Percentiles rank a stretch among this genome's conserved stretches.
These are phyloP conservation scores for Globisporangium iwayamae DNA, from an alignment of 352 stramenopile species.

Conservation along the genomic window DNA sequence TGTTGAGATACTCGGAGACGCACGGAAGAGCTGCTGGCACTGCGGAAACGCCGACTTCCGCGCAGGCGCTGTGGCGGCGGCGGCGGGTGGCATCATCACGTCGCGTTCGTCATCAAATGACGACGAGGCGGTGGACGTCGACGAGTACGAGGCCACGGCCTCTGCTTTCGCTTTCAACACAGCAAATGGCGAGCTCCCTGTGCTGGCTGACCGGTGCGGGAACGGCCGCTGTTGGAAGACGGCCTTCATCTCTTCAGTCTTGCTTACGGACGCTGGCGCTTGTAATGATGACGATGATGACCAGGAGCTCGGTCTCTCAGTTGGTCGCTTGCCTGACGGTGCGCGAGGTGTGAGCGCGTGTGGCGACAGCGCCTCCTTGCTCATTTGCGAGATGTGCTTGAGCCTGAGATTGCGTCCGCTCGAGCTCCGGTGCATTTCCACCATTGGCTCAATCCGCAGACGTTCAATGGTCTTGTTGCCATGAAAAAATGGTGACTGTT, in stretches of 20 bases:
- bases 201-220: neutral
- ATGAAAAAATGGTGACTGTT: neutral
- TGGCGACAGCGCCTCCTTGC: slow-evolving; percentile 29
- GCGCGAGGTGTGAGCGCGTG: slow-evolving; percentile 42
- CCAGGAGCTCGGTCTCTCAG: slow-evolving; percentile 23
- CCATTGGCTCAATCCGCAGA: slow-evolving; percentile 14
- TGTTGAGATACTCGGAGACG: neutral
- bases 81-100: no score
- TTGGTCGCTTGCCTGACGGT: slow-evolving; percentile 31
- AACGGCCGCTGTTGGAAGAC: neutral
- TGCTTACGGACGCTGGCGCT: neutral
- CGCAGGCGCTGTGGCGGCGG: neutral
- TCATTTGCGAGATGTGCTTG: slow-evolving; percentile 34
- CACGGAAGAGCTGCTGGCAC: neutral
- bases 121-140: slow-evolving; percentile 3
- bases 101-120: neutral
- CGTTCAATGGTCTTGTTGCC: neutral
- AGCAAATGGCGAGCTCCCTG: neutral
- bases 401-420: slow-evolving; percentile 48
- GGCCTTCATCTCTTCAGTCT: neutral
- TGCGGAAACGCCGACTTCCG: neutral
- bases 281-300: slow-evolving; percentile 9
- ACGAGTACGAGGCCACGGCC: neutral
- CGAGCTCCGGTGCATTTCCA: slow-evolving; percentile 48
- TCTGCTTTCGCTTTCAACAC: neutral